phyloP scores from a whole-genome alignment of 345 rosid genomes.

The Linum trigynum region DNA sequence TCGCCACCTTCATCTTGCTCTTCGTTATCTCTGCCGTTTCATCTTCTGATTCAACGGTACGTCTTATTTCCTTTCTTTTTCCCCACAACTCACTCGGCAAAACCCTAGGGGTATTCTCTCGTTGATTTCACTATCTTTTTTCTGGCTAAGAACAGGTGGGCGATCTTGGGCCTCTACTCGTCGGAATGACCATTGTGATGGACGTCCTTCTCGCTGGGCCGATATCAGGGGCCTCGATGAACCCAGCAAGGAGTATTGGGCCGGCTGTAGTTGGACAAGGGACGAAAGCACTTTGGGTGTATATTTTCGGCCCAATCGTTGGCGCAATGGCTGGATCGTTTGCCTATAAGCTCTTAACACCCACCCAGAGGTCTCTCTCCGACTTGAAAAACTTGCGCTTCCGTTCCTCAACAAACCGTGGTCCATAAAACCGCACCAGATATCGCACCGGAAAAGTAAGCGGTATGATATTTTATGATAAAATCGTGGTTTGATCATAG shows the following conservation, averaged over 20 bases:
- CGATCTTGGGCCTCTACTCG: not conserved
- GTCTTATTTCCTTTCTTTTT: not conserved
- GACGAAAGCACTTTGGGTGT: not conserved
- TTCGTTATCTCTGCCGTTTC: conserved; percentile 21
- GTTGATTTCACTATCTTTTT: too few relatives aligned
- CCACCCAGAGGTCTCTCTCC: not conserved
- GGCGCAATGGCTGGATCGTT: not conserved
- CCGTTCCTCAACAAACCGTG: not conserved
- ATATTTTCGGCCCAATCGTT: not conserved
- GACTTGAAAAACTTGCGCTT: not conserved
- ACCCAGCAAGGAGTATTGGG: not conserved
- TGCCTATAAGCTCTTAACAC: not conserved
- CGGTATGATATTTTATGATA: too few relatives aligned
- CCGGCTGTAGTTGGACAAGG: not conserved
- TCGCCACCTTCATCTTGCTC: conserved; percentile 19
- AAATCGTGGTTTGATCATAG: too few relatives aligned
- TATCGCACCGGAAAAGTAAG: too few relatives aligned
- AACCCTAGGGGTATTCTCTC: too few relatives aligned
- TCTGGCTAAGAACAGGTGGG: not conserved
- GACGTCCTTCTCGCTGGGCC: not conserved
- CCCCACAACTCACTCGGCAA: too few relatives aligned
- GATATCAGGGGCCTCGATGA: not conserved
- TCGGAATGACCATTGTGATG: not conserved
- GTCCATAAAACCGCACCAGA: too few relatives aligned
- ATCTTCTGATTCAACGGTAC: conserved; percentile 11